phyloP scores from a whole-genome alignment of 2,329 filamentous ascomycete genomes.

The Emergomyces africanus region DNA sequence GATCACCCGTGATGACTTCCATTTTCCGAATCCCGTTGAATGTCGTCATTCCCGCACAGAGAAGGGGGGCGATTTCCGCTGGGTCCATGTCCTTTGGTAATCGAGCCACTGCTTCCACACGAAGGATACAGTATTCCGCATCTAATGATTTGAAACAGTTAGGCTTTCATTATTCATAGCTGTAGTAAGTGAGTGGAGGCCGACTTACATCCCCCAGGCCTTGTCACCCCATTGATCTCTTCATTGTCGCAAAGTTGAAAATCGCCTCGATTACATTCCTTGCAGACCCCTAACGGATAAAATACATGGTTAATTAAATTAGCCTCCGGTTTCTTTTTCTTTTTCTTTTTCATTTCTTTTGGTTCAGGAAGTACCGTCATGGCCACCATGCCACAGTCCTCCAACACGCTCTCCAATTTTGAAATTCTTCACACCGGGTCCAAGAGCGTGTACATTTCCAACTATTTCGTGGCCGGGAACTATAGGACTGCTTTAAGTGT shows the following conservation, averaged over 20 bases:
- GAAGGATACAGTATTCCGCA: slow-evolving; percentile 26
- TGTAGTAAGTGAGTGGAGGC: not conserved
- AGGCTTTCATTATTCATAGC: not conserved
- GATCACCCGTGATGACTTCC: slow-evolving; percentile 32
- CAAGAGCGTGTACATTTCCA: slow-evolving; percentile 51
- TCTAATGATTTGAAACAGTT: slow-evolving; percentile 12
- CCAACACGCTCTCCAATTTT: slow-evolving; percentile 55
- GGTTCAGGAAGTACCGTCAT: slow-evolving; percentile 16
- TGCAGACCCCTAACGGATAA: slow-evolving; percentile 41
- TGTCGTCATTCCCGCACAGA: slow-evolving; percentile 40
- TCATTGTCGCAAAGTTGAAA: slow-evolving; percentile 59
- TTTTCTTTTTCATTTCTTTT: not conserved
- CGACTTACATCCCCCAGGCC: slow-evolving; percentile 50
- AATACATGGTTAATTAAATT: not conserved
- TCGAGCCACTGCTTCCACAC: slow-evolving; percentile 28
- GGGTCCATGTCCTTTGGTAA: slow-evolving; percentile 36
- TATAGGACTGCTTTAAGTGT: slow-evolving; percentile 33
- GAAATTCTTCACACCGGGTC: slow-evolving; percentile 41
- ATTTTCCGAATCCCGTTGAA: slow-evolving; percentile 39
- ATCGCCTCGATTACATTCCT: slow-evolving; percentile 47
- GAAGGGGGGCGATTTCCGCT: slow-evolving; percentile 33
- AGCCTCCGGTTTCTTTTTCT: not conserved
- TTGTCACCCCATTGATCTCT: slow-evolving; percentile 51
- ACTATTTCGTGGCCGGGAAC: slow-evolving; percentile 61
- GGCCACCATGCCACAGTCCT: slow-evolving; percentile 54